Percentiles rank a stretch among this genome's conserved stretches.
These are phyloP conservation scores for Kodamaea restingae DNA, from an alignment of 805 yeast species.

Conservation along the genomic window DNA sequence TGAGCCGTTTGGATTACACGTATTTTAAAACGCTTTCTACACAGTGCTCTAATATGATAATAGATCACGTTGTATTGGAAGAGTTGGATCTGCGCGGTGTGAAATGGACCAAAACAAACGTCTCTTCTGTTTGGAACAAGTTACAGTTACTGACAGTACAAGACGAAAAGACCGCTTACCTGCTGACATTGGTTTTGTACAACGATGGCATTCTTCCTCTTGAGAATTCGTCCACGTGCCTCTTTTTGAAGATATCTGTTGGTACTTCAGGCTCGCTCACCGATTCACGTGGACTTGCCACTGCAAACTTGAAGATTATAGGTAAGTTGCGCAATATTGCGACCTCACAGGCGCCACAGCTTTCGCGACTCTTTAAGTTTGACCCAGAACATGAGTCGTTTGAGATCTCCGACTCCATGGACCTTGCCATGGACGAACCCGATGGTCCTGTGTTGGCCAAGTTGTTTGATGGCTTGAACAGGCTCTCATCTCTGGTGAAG, in stretches of 20 bases:
- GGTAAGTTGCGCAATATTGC: conserved; percentile 27
- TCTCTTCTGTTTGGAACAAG: conserved; percentile 1
- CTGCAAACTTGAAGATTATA: conserved; percentile 9
- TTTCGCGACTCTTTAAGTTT: conserved; percentile 19
- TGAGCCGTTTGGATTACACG: conserved; percentile 19
- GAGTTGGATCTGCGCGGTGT: conserved; percentile 43
- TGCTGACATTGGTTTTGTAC: conserved; percentile 20
- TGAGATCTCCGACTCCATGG: conserved; percentile 26
- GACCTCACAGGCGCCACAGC: conserved; percentile 16
- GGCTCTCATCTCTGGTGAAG: conserved; percentile 29
- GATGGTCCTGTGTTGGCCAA: conserved; percentile 2
- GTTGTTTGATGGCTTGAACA: conserved; percentile 26
- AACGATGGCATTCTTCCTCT: conserved; percentile 31
- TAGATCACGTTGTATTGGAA: conserved; percentile 50
- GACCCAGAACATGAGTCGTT: conserved; percentile 21
- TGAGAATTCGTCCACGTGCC: conserved; percentile 28
- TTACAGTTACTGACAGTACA: conserved; percentile 7
- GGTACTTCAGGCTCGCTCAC: not conserved
- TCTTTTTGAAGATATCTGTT: conserved; percentile 29
- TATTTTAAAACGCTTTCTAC: conserved; percentile 40
- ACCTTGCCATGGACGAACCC: conserved; percentile 17
- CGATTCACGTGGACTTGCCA: not conserved
- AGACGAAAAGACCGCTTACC: conserved; percentile 14
- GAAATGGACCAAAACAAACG: conserved; percentile 16
- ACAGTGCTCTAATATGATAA: conserved; percentile 43